Percentiles rank a stretch among this genome's conserved stretches.
Evolutionary conservation across 2,329 filamentous ascomycete genomes (phyloP).

Genomic region (Botrytis sinoallii): DNA sequence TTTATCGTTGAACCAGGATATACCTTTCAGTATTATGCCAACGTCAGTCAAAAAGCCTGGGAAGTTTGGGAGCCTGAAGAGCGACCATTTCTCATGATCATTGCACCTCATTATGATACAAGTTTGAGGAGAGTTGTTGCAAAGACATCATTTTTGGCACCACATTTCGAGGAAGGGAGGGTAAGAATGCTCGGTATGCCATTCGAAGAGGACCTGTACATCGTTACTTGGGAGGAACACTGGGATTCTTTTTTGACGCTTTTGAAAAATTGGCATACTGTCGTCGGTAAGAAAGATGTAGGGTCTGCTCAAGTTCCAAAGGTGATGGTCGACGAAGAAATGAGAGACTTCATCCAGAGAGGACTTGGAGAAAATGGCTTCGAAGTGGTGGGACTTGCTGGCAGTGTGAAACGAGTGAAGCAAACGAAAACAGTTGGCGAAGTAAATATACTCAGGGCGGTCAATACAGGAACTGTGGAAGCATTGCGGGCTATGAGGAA

Average conservation of each 20-base stretch:
- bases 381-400: constrained; percentile 51
- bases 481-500: constrained; percentile 55
- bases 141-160: constrained; percentile 56
- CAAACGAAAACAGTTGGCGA: constrained; percentile 57
- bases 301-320: constrained; percentile 32
- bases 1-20: constrained; percentile 64
- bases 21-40: constrained; percentile 62
- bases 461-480: constrained; percentile 62
- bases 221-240: constrained; percentile 61
- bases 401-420: constrained; percentile 55
- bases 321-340: constrained; percentile 65
- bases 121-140: constrained; percentile 45
- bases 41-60: constrained; percentile 59
- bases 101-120: constrained; percentile 45
- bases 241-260: constrained; percentile 59
- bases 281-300: constrained; percentile 14
- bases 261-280: constrained; percentile 43
- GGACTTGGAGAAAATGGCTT: constrained; percentile 54
- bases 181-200: constrained; percentile 59
- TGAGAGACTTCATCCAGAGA: constrained; percentile 60
- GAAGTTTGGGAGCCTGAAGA: constrained; percentile 65
- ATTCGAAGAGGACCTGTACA: constrained; percentile 47
- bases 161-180: constrained; percentile 59
- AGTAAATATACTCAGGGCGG: constrained; percentile 55
- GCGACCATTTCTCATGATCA: constrained; percentile 60